Evolutionary conservation across 2,329 filamentous ascomycete species (phyloP), one percentile per base, ranked within the genome.

Genomic region (Fusarium palustre): DNA sequence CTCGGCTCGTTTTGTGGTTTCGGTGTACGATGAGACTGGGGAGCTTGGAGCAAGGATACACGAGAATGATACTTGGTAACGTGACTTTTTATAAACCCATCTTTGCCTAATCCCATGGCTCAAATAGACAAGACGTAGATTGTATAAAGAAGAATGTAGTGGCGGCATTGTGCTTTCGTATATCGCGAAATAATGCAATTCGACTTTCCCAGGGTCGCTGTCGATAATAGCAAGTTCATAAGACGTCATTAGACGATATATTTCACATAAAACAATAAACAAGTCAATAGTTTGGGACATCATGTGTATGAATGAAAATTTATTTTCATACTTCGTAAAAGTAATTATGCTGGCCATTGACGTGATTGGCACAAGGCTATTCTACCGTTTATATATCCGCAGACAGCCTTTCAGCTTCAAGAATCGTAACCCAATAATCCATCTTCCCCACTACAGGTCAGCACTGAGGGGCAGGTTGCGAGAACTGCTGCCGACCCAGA

Each of bases 401-500:
- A 39, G 34, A 28, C 4, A 9, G 16, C 5, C n/a, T 41, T 38
- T 49, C 33, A 38, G 34, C 25, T 50, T n/a, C 34, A 45, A 59
- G 16, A 49, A 33, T 13, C 22, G n/a, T 16, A 22, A 30, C 20
- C 15, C 20, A 30, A 33, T 61, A 68, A 10, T 39, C 5, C 20
- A 72, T 28, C 5, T 41, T 47, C 3, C 2, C 8, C 68, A 64
- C n/a, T 58, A 22, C 46, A 77, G 34, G 3, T 59, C 59, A 1
- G 75, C 76, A 20, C 64, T 73, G 34, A 88, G 79, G 2, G 83
- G 82, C 75, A 89, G 75, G 72, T 88, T 82, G 50, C 87, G 80
- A 59, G 86, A 88, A 74, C 85, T 87, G 69, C 82, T 80, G 4
- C 87, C 87, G 10, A 89, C 84, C 65, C 77, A 86, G 15, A 87